Evolutionary conservation across 1,139 yeast species (phyloP).

Genomic region (Yarrowia galli): DNA sequence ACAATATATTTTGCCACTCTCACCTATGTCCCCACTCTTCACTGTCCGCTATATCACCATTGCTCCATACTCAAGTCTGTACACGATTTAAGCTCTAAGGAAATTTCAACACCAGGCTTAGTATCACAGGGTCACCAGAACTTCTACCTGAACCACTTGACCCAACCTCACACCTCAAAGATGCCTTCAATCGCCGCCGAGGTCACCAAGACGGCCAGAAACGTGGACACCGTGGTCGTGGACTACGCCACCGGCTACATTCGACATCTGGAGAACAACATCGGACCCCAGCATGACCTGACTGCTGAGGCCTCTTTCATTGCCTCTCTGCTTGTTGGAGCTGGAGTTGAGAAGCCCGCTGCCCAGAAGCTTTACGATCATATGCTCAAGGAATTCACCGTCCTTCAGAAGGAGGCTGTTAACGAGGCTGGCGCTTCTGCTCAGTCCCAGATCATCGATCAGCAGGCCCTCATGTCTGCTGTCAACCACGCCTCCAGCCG

Average conservation of each 20-base stretch:
- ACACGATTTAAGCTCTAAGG: neutral
- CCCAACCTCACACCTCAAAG: neutral
- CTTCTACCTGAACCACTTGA: neutral
- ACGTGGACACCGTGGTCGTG: slow-evolving; percentile 83
- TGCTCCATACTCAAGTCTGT: slow-evolving; percentile 1
- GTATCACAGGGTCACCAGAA: neutral
- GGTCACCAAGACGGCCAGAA: slow-evolving; percentile 29
- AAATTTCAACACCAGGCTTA: slow-evolving; percentile 13
- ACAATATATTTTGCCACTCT: too few species aligned
- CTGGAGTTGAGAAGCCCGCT: slow-evolving; percentile 74
- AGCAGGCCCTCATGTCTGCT: slow-evolving; percentile 51
- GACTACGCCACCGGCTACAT: slow-evolving; percentile 92
- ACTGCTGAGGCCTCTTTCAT: slow-evolving; percentile 71
- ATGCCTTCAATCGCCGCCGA: slow-evolving; percentile 34
- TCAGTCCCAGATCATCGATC: slow-evolving; percentile 47
- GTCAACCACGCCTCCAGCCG: slow-evolving; percentile 46
- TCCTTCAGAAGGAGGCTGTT: slow-evolving; percentile 65
- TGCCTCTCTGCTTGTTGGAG: slow-evolving; percentile 68
- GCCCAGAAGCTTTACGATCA: slow-evolving; percentile 59
- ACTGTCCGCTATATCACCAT: neutral
- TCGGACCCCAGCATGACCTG: slow-evolving; percentile 70
- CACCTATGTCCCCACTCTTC: too few species aligned
- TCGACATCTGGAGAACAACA: slow-evolving; percentile 82
- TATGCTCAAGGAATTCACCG: slow-evolving; percentile 63
- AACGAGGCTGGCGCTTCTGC: slow-evolving; percentile 65